Evolutionary conservation across 148 eudicot genomes (phyloP).

Genomic region (Fagopyrum esculentum): DNA sequence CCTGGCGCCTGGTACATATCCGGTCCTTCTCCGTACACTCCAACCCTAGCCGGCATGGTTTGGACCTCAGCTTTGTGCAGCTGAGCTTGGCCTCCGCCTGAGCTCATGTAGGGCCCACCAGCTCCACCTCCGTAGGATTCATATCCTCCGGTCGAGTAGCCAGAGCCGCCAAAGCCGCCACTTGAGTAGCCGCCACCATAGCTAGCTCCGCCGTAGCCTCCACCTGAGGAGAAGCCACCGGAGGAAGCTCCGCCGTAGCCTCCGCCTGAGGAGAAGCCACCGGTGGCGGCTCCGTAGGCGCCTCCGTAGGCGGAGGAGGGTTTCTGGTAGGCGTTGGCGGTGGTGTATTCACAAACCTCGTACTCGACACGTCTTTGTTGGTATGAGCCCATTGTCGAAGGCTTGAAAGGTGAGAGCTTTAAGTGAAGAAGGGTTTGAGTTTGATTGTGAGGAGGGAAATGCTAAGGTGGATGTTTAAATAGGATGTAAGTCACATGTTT

Average conservation of each 20-base stretch:
- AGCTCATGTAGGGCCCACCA: background rate
- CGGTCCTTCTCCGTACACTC: background rate
- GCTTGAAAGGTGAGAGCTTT: background rate
- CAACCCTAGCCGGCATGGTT: background rate
- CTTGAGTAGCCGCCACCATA: background rate
- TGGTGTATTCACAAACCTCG: conserved; percentile 2
- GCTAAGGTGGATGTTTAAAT: background rate
- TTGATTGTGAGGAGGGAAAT: conserved; percentile 1
- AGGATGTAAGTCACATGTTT: background rate
- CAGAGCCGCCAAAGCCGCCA: background rate
- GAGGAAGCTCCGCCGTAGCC: background rate
- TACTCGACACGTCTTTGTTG: conserved; percentile 10
- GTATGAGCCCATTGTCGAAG: background rate
- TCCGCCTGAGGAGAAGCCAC: background rate
- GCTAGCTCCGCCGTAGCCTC: background rate
- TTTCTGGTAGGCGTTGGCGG: background rate
- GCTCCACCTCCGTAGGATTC: conserved; percentile 3
- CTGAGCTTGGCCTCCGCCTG: background rate
- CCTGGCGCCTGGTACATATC: background rate
- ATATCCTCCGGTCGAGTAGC: background rate
- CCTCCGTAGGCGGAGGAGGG: background rate
- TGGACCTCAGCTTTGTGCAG: background rate
- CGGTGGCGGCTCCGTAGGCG: background rate
- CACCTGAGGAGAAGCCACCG: background rate
- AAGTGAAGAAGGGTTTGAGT: background rate